phyloP scores from a whole-genome alignment of 495 filamentous ascomycete species.

The Lophiotrema nucula region DNA sequence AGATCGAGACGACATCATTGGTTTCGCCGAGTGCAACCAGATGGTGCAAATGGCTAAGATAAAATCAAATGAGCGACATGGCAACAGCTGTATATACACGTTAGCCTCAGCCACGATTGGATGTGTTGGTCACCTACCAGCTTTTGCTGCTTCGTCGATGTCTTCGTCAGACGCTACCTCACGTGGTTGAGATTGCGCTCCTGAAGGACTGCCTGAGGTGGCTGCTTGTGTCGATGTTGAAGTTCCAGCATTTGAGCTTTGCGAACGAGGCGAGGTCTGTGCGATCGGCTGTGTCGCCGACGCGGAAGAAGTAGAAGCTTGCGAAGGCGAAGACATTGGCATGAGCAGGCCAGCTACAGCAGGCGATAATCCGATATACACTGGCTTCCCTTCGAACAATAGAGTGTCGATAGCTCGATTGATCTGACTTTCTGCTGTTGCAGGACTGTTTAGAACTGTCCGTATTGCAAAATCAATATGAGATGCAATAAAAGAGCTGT shows the following conservation, averaged over 20 bases:
- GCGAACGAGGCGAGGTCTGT: too few species aligned
- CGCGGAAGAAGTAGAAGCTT: not conserved
- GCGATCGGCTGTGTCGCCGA: too few species aligned
- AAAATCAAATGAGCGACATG: conserved; percentile 3
- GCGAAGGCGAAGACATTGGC: not conserved
- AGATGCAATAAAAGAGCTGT: not conserved
- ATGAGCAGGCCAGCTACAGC: conserved; percentile 10
- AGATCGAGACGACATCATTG: too few species aligned
- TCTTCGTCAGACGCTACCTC: not conserved
- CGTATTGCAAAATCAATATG: not conserved
- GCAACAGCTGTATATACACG: not conserved
- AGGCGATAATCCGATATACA: conserved; percentile 15
- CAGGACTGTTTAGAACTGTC: conserved; percentile 8
- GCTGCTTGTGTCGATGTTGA: not conserved
- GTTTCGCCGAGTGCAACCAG: too few species aligned
- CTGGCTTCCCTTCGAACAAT: conserved; percentile 12
- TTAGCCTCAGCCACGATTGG: not conserved
- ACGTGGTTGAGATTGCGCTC: not conserved
- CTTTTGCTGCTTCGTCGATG: not conserved
- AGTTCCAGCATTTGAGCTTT: not conserved
- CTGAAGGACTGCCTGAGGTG: not conserved
- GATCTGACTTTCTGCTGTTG: conserved; percentile 11
- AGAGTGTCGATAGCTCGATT: not conserved
- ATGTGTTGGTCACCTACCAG: not conserved
- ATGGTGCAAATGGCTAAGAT: too few species aligned